Evolutionary conservation across 2,329 filamentous ascomycete genomes (phyloP).

Genomic region (Diplodia intermedia): DNA sequence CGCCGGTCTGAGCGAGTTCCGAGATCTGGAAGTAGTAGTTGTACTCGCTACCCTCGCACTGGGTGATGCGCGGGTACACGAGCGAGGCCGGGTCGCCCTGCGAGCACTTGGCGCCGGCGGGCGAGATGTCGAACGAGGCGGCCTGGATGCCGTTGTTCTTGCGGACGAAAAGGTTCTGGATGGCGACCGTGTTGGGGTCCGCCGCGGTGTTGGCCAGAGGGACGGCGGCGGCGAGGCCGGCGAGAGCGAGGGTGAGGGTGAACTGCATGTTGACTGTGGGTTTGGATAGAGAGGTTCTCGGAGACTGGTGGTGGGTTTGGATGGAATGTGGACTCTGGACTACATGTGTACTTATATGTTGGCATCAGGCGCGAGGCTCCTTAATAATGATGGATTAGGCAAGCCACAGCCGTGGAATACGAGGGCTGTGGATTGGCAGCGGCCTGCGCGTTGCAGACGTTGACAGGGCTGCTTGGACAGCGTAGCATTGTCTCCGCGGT

Average conservation of each 20-base stretch:
- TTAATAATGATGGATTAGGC: background rate
- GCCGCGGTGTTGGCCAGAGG: background rate
- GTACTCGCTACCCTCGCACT: slow-evolving; percentile 1
- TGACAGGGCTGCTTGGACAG: background rate
- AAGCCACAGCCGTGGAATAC: background rate
- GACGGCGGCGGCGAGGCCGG: slow-evolving; percentile 5
- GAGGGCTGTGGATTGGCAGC: slow-evolving; percentile 8
- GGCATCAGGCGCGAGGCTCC: background rate
- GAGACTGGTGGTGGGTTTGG: background rate
- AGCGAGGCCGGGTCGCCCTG: background rate
- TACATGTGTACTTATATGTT: slow-evolving; percentile 1
- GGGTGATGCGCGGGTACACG: slow-evolving; percentile 12
- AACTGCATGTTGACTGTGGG: slow-evolving; percentile 17
- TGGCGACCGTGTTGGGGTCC: slow-evolving; percentile 13
- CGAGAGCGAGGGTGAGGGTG: slow-evolving; percentile 5
- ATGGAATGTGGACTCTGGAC: background rate
- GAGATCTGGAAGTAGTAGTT: slow-evolving; percentile 29
- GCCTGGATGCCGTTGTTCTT: slow-evolving; percentile 24
- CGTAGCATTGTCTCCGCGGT: background rate
- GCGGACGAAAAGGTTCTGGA: slow-evolving; percentile 18
- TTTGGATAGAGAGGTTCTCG: background rate
- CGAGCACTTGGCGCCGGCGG: slow-evolving; percentile 13
- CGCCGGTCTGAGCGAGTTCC: background rate
- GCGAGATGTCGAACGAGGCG: slow-evolving; percentile 13
- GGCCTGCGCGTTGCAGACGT: background rate